Evolutionary conservation across 1,284 basidiomycete species (phyloP).

Genomic region (Leccinum fuscescens): DNA sequence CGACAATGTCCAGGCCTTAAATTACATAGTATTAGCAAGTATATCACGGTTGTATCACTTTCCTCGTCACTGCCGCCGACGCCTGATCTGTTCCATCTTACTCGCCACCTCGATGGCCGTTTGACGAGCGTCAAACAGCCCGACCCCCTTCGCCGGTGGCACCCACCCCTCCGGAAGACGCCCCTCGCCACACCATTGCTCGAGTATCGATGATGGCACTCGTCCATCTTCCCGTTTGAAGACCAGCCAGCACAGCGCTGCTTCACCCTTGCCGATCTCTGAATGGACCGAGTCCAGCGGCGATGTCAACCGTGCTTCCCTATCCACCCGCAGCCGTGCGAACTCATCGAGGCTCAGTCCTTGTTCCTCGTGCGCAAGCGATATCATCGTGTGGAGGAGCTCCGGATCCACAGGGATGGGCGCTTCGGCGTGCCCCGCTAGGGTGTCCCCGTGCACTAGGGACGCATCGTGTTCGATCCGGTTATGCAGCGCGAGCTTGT

Average conservation of each 20-base stretch:
- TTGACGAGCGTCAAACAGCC: conserved; percentile 25
- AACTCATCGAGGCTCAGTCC: conserved; percentile 38
- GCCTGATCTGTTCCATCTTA: conserved; percentile 29
- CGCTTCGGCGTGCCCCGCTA: conserved; percentile 27
- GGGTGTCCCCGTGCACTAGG: conserved; percentile 42
- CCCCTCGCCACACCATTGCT: conserved; percentile 51
- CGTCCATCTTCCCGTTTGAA: conserved; percentile 35
- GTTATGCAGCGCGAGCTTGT: conserved; percentile 39
- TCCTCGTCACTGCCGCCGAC: conserved; percentile 4
- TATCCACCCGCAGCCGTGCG: conserved; percentile 44
- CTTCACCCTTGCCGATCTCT: conserved; percentile 62
- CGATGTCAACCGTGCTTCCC: conserved; percentile 44
- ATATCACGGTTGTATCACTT: neutral
- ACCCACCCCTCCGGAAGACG: conserved; percentile 51
- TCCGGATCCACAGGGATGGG: conserved; percentile 31
- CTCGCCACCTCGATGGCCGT: conserved; percentile 26
- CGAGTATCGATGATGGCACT: conserved; percentile 36
- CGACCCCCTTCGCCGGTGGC: conserved; percentile 22
- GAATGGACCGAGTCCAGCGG: conserved; percentile 48
- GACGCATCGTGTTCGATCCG: conserved; percentile 54
- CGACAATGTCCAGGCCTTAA: no score
- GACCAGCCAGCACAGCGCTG: conserved; percentile 45
- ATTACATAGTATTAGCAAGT: no score
- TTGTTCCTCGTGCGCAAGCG: conserved; percentile 19
- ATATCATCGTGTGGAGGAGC: conserved; percentile 29